These are phyloP conservation scores for Hamamelis virginiana DNA, from an alignment of 164 flowering plant genomes.

Conservation along the genomic window DNA sequence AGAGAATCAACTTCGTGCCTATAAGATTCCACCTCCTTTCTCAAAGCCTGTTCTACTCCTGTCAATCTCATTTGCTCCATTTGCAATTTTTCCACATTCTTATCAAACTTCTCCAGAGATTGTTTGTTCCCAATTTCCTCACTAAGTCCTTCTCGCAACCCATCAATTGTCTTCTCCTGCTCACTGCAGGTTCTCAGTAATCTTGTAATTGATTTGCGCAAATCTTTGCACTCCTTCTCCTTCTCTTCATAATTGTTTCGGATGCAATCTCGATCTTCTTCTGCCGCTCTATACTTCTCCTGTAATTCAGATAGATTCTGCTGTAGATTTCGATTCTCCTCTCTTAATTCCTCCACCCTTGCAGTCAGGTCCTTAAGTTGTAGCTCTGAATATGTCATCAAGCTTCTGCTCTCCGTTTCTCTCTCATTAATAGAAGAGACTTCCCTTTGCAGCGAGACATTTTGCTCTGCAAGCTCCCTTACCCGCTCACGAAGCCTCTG, in stretches of 20 bases:
- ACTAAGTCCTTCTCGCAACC: slow-evolving; percentile 54
- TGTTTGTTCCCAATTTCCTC: slow-evolving; percentile 46
- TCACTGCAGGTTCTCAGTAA: slow-evolving; percentile 70
- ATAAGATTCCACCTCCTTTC: slow-evolving; percentile 75
- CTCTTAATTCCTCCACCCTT: slow-evolving; percentile 37
- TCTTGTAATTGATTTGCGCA: slow-evolving; percentile 66
- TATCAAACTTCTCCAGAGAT: slow-evolving; percentile 39
- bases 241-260: slow-evolving; percentile 60
- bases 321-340: slow-evolving; percentile 47
- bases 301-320: slow-evolving; percentile 43
- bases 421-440: slow-evolving; percentile 57
- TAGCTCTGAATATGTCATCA: slow-evolving; percentile 37
- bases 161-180: slow-evolving; percentile 83
- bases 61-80: slow-evolving; percentile 76
- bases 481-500: slow-evolving; percentile 89
- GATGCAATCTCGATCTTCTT: slow-evolving; percentile 55
- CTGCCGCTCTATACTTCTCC: slow-evolving; percentile 44
- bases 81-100: slow-evolving; percentile 45
- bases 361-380: slow-evolving; percentile 48
- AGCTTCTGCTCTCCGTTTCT: slow-evolving; percentile 52
- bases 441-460: slow-evolving; percentile 89
- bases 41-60: slow-evolving; percentile 70
- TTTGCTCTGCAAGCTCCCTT: slow-evolving; percentile 92
- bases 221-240: slow-evolving; percentile 71
- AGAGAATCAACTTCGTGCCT: slow-evolving; percentile 73